These are phyloP conservation scores for Aspergillus avenaceus DNA, from an alignment of 495 filamentous ascomycete genomes.

Conservation along the genomic window DNA sequence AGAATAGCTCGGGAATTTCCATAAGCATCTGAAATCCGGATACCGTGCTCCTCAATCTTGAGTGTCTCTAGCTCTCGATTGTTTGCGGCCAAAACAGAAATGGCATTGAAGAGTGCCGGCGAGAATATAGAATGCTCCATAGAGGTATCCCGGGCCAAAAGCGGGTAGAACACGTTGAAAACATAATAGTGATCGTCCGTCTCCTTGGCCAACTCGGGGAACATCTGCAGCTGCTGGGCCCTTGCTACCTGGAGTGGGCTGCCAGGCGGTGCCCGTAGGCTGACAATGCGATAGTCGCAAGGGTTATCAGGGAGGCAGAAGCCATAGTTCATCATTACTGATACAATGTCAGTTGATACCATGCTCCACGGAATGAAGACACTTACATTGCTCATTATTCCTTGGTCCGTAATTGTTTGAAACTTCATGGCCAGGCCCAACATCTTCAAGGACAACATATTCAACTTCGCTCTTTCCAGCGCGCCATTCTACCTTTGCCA, in stretches of 20 bases:
- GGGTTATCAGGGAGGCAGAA: conserved; percentile 59
- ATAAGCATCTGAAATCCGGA: conserved; percentile 30
- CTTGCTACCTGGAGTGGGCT: conserved; percentile 39
- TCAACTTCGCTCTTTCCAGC: conserved; percentile 43
- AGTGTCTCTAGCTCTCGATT: conserved; percentile 35
- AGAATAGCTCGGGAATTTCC: conserved; percentile 35
- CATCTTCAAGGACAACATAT: conserved; percentile 43
- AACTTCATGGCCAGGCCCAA: conserved; percentile 50
- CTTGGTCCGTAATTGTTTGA: conserved; percentile 68
- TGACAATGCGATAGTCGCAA: conserved; percentile 49
- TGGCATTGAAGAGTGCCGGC: conserved; percentile 38
- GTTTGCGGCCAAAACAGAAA: conserved; percentile 40
- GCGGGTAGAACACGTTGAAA: conserved; percentile 43
- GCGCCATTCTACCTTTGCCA: conserved; percentile 59
- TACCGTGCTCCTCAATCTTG: conserved; percentile 27
- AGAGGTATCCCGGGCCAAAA: conserved; percentile 24
- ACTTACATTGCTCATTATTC: conserved; percentile 60
- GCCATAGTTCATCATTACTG: conserved; percentile 66
- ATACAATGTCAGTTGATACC: conserved; percentile 4
- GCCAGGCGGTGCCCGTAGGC: conserved; percentile 36
- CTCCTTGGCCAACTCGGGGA: conserved; percentile 25
- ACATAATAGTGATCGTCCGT: conserved; percentile 44
- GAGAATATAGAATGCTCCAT: conserved; percentile 47
- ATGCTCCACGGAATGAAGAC: not conserved
- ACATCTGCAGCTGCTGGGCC: conserved; percentile 29